Base-by-base conservation (phyloP, 208 protist genomes). In the Acanthamoeba sp. region DNA sequence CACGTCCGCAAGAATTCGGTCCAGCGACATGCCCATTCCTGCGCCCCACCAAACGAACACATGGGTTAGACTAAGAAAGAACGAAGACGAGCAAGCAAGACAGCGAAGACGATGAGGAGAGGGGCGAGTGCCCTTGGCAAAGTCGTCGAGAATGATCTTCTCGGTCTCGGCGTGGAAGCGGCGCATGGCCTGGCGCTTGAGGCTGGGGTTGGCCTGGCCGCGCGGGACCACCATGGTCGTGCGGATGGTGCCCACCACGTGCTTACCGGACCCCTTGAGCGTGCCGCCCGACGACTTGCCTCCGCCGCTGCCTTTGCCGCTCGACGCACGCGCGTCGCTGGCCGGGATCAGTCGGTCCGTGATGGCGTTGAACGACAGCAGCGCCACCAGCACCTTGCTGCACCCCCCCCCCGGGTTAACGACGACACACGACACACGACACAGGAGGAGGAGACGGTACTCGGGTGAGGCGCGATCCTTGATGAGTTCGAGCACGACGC, bases 121-220 rank as follows among this genome's bases (percentile, higher is more conserved):
- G 38, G 16, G 64, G 18, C 18, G 14, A 42, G 12, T 36, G 66
- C 82, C 85, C 59, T 91, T 91, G 34, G 59, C 57, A 29, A 91
- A 91, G 38, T 91, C 85, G 42, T 91, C 85, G 57, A 91, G 57
- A 9, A 91, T 91, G 38, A 91, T 91, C 85, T 91, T 91, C 55
- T 91, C 85, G 50, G 50, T 71, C 20, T 91, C 85, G 50, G 50
- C 59, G 59, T 71, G 85, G 57, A 64, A 52, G 0, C 50, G 85
- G 20, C 59, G 50, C 57, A 91, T 64, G 85, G 85, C 85, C 85
- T 71, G 29, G 24, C 85, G 50, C 85, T 91, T 91, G n/a, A 91
- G 85, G 27, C 45, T 91, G 36, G 18, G 36, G n/a, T 91, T 91
- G 38, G 57, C 57, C 50, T 73, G 34, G 55, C 57, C 50, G 18